Conservation (phyloP, 192 early-diverging fungal species). For the Obelidium mucronatum region DNA sequence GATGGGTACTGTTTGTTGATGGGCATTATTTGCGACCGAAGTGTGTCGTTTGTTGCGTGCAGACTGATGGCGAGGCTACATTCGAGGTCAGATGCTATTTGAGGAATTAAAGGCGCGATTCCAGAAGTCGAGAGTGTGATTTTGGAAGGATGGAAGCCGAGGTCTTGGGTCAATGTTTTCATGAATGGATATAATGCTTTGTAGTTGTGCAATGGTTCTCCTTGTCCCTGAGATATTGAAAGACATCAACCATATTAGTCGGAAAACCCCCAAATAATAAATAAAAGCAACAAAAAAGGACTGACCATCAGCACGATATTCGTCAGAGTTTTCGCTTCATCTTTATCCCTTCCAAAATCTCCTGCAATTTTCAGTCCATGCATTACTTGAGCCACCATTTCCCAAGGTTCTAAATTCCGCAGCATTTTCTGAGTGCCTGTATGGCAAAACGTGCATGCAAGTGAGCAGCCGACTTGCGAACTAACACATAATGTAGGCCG, state of each 20-base stretch:
- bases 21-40: constrained; percentile 82
- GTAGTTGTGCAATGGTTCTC: constrained; percentile 89
- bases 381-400: constrained; percentile 63
- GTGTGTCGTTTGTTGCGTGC: constrained; percentile 80
- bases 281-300: background rate
- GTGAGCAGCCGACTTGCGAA: constrained; percentile 85
- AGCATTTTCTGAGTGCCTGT: constrained; percentile 88
- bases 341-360: constrained; percentile 61
- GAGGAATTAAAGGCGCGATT: constrained; percentile 81
- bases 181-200: constrained; percentile 53
- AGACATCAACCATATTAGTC: no score
- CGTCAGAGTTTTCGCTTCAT: constrained; percentile 55
- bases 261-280: no score
- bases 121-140: constrained; percentile 88
- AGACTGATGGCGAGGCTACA: constrained; percentile 80
- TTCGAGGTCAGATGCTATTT: constrained; percentile 71
- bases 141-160: constrained; percentile 73
- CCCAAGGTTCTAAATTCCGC: constrained; percentile 74
- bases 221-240: constrained; percentile 77
- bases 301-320: constrained; percentile 96
- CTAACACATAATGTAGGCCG: constrained; percentile 78
- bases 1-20: constrained; percentile 85
- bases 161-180: constrained; percentile 55
- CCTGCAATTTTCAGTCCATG: constrained; percentile 40
- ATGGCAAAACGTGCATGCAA: constrained; percentile 89